These are phyloP conservation scores for Moringa oleifera DNA, from an alignment of 345 rosid species.

Conservation along the genomic window DNA sequence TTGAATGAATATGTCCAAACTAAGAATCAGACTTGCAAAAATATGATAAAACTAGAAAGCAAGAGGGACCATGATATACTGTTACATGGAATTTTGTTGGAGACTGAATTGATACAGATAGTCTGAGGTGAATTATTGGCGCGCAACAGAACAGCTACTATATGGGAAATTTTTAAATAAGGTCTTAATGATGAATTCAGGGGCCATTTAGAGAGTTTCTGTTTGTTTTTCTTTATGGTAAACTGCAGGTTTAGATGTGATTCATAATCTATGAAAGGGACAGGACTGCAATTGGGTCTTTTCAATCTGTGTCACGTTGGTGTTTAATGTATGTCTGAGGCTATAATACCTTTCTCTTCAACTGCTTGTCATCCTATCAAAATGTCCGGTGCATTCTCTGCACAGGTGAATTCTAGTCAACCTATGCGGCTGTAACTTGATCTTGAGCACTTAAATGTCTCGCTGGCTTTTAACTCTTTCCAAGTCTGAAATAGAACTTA, in stretches of 20 bases:
- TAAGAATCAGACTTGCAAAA: too few species aligned
- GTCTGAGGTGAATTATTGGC: background rate
- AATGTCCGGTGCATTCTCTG: too few species aligned
- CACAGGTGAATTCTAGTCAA: background rate
- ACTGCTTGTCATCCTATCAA: too few species aligned
- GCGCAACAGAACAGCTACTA: background rate
- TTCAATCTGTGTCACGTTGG: too few species aligned
- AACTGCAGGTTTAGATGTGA: background rate
- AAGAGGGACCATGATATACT: too few species aligned
- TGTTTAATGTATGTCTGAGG: too few species aligned
- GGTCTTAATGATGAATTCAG: background rate
- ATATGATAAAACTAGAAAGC: too few species aligned
- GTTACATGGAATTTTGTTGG: background rate
- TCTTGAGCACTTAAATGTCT: background rate
- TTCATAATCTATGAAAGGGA: background rate
- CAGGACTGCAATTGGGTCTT: background rate
- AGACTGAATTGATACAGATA: background rate
- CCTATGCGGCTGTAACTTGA: background rate
- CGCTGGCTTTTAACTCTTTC: too few species aligned
- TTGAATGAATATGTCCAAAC: too few species aligned
- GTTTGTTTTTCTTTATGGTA: background rate
- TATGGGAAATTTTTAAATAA: too few species aligned
- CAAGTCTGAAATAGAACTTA: too few species aligned
- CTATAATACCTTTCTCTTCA: too few species aligned
- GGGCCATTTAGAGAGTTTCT: background rate